Conservation (phyloP, 2,329 filamentous ascomycete species). For the Penicillium sp. region DNA sequence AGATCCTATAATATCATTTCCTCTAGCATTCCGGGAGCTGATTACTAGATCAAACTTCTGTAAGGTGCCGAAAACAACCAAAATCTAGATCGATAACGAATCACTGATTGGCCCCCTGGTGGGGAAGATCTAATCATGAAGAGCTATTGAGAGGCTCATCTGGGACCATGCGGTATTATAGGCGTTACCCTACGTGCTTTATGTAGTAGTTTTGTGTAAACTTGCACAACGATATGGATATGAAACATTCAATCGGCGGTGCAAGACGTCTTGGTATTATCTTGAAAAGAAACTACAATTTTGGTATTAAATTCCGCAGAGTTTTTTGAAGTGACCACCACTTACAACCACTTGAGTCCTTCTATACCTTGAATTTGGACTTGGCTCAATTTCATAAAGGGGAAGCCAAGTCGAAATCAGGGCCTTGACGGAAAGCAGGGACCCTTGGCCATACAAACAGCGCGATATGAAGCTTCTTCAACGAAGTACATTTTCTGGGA, state of each 20-base stretch:
- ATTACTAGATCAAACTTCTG: neutral
- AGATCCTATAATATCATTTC: slow-evolving; percentile 4
- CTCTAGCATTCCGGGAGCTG: neutral
- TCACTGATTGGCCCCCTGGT: too few relatives aligned
- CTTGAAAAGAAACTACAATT: neutral
- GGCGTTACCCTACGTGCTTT: neutral
- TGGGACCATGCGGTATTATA: neutral
- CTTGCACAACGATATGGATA: neutral
- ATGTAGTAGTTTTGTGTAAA: neutral
- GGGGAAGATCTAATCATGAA: neutral
- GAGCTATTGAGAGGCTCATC: neutral
- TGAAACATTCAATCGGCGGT: neutral
- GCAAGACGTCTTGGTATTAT: neutral
- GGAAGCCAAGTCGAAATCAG: neutral
- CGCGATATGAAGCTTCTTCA: neutral
- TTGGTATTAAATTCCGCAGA: neutral
- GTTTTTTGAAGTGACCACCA: neutral
- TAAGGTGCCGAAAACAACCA: neutral
- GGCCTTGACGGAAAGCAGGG: neutral
- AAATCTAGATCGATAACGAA: too few relatives aligned
- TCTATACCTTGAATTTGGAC: too few relatives aligned
- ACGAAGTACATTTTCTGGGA: neutral
- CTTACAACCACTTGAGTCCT: neutral
- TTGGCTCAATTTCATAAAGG: neutral
- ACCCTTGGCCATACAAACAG: neutral